A percentile compares a stretch with the other conserved stretches of the same genome.
Evolutionary conservation across 176 grass and related monocot species (phyloP).

Genomic region (Hordeum marinum): DNA sequence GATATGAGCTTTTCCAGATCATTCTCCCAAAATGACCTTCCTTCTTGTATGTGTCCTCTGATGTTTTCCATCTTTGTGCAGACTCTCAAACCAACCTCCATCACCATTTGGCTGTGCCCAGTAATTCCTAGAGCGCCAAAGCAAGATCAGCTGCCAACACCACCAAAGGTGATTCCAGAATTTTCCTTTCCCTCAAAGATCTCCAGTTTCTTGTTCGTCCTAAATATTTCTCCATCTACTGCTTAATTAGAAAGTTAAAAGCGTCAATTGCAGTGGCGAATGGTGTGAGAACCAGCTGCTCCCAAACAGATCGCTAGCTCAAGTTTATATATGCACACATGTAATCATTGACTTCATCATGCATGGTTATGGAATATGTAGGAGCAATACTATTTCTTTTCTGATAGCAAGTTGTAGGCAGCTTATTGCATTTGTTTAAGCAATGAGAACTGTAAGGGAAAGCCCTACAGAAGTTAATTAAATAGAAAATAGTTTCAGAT

Average conservation of each 20-base stretch:
- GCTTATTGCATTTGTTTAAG: slow-evolving; percentile 8
- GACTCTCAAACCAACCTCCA: neutral
- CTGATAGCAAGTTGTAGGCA: neutral
- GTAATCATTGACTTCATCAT: slow-evolving; percentile 40
- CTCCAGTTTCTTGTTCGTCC: neutral
- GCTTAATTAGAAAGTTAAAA: neutral
- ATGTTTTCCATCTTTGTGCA: slow-evolving; percentile 21
- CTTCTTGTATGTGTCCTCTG: slow-evolving; percentile 13
- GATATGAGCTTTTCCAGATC: neutral
- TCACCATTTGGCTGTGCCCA: neutral
- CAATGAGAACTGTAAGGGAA: neutral
- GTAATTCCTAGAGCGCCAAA: neutral
- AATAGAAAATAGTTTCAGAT: slow-evolving; percentile 35
- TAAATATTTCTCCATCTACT: neutral
- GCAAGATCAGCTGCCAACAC: slow-evolving; percentile 12
- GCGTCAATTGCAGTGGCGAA: neutral
- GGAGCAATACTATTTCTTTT: neutral
- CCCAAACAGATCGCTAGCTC: slow-evolving; percentile 32
- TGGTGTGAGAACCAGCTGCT: slow-evolving; percentile 19
- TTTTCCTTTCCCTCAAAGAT: neutral
- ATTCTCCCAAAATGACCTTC: neutral
- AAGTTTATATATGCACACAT: neutral
- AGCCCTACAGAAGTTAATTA: slow-evolving; percentile 9
- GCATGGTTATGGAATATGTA: neutral
- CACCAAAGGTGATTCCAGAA: slow-evolving; percentile 25